These are phyloP conservation scores for Misopates orontium DNA, from an alignment of 257 asterid species.

Conservation along the genomic window DNA sequence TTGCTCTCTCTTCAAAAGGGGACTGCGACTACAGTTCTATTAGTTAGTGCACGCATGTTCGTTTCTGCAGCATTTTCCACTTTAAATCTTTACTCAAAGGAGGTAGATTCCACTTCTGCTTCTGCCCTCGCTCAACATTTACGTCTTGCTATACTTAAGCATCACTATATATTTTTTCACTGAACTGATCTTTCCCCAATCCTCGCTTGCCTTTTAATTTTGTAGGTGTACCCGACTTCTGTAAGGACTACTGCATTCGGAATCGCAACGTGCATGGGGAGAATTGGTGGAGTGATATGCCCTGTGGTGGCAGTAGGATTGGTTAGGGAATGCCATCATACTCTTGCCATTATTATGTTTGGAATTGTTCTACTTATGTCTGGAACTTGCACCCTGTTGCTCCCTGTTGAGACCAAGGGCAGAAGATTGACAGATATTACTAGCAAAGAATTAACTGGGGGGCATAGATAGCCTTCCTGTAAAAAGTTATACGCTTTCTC, in stretches of 20 bases:
- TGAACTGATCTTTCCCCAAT: no score
- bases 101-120: conserved; percentile 8
- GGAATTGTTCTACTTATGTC: conserved; percentile 28
- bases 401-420: conserved; percentile 38
- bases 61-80: conserved; percentile 23
- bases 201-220: no score
- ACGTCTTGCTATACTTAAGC: no score
- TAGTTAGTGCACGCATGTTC: conserved; percentile 32
- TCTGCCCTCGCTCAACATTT: no score
- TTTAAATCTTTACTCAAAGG: conserved; percentile 15
- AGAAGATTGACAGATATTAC: conserved; percentile 19
- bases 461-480: no score
- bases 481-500: no score
- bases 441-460: no score
- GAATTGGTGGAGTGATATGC: conserved; percentile 41
- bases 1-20: conserved; percentile 24
- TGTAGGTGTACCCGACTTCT: conserved; percentile 37
- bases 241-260: conserved; percentile 33
- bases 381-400: conserved; percentile 28
- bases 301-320: conserved; percentile 38
- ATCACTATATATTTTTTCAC: no score
- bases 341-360: conserved; percentile 28
- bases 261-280: conserved; percentile 31
- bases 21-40: conserved; percentile 6
- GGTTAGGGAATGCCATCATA: conserved; percentile 35